phyloP scores from a whole-genome alignment of 2,329 filamentous ascomycete genomes.

The Pseudogymnoascus sp. region DNA sequence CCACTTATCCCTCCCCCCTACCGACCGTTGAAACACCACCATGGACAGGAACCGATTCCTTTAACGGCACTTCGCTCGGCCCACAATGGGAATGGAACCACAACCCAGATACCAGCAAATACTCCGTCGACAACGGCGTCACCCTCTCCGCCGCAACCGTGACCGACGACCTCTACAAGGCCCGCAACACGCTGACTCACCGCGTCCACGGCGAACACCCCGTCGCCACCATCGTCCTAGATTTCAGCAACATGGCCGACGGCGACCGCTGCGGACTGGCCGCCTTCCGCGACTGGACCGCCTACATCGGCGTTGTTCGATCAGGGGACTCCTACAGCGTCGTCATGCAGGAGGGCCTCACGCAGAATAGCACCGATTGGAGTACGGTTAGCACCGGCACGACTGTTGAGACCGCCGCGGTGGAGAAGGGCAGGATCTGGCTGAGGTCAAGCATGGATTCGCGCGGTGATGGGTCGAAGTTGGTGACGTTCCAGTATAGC shows the following conservation, averaged over 20 bases:
- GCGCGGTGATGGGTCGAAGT: conserved; percentile 26
- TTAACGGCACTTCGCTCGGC: conserved; percentile 37
- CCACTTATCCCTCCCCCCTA: conserved; percentile 38
- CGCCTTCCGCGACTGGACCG: conserved; percentile 47
- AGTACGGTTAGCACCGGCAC: conserved; percentile 29
- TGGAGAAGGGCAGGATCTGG: conserved; percentile 30
- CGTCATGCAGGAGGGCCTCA: conserved; percentile 26
- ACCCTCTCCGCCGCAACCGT: conserved; percentile 45
- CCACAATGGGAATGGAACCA: conserved; percentile 57
- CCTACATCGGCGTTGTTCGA: conserved; percentile 47
- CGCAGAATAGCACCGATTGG: conserved; percentile 30
- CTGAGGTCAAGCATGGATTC: conserved; percentile 35
- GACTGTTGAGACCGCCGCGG: conserved; percentile 22
- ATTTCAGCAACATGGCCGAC: conserved; percentile 43
- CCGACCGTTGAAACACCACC: conserved; percentile 24
- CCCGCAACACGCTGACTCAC: conserved; percentile 44
- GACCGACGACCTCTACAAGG: conserved; percentile 44
- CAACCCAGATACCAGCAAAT: conserved; percentile 49
- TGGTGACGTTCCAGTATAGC: conserved; percentile 39
- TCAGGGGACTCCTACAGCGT: conserved; percentile 30
- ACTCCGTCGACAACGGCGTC: conserved; percentile 39
- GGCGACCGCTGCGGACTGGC: conserved; percentile 49
- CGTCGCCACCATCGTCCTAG: conserved; percentile 44
- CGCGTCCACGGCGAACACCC: conserved; percentile 41
- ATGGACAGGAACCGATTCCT: conserved; percentile 41